Conservation (phyloP, 345 rosid genomes). For the Laguncularia racemosa region DNA sequence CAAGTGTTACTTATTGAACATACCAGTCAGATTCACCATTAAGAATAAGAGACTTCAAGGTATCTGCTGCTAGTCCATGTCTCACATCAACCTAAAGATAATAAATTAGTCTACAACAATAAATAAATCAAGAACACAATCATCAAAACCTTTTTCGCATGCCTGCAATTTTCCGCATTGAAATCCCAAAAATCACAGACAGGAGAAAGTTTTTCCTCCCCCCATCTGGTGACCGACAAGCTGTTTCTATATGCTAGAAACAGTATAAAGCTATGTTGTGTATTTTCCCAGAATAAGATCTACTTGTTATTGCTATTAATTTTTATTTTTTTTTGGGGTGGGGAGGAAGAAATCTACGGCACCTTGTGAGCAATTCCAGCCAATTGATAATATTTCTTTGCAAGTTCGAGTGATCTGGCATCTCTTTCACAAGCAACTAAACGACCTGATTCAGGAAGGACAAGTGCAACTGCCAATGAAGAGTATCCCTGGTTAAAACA, state of each 20-base stretch:
- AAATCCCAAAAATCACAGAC: no score
- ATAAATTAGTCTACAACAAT: slow-evolving; percentile 12
- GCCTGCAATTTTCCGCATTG: no score
- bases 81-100: slow-evolving; percentile 51
- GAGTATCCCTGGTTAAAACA: slow-evolving; percentile 64
- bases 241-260: no score
- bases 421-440: slow-evolving; percentile 93
- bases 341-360: background rate
- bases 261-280: no score
- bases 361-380: slow-evolving; percentile 89
- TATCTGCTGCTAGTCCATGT: slow-evolving; percentile 69
- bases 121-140: background rate
- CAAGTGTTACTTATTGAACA: slow-evolving; percentile 7
- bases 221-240: no score
- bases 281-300: no score
- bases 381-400: slow-evolving; percentile 61
- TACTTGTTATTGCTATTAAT: no score
- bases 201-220: no score
- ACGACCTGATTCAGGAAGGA: slow-evolving; percentile 64
- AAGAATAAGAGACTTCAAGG: slow-evolving; percentile 50
- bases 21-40: slow-evolving; percentile 81
- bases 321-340: no score
- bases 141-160: background rate
- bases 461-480: slow-evolving; percentile 84
- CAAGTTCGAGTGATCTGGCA: slow-evolving; percentile 59